Evolutionary conservation across 2,329 filamentous ascomycete species (phyloP).

Genomic region (Rutstroemia sp.): DNA sequence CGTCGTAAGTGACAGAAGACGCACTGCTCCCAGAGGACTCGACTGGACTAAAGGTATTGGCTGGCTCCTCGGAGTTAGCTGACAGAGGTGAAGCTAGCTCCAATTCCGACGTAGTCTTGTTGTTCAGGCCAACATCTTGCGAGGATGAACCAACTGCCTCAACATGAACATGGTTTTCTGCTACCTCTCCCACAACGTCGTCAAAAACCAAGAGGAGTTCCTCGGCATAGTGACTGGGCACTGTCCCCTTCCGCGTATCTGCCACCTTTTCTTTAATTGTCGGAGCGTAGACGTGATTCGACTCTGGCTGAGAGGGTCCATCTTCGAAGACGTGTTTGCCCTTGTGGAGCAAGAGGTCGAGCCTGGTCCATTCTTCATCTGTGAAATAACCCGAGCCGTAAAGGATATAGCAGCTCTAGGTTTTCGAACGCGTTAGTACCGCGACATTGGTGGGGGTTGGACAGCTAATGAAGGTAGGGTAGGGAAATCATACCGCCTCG

Average conservation of each 20-base stretch:
- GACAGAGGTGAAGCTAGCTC: background rate
- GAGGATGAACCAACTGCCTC: background rate
- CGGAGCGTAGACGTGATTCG: background rate
- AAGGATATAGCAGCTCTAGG: slow-evolving; percentile 17
- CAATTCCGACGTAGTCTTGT: background rate
- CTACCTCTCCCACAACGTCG: background rate
- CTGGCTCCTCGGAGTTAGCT: background rate
- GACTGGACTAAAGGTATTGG: background rate
- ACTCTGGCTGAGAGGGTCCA: slow-evolving; percentile 10
- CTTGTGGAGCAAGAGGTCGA: slow-evolving; percentile 25
- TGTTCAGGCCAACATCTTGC: no score
- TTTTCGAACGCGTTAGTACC: background rate
- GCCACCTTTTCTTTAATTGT: no score
- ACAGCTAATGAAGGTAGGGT: background rate
- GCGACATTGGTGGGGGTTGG: background rate
- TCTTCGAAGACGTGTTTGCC: slow-evolving; percentile 24
- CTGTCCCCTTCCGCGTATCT: background rate
- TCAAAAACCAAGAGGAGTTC: background rate
- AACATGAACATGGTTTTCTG: background rate
- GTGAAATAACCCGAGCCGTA: slow-evolving; percentile 26
- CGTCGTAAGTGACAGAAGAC: background rate
- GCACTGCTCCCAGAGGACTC: background rate
- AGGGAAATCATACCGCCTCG: background rate
- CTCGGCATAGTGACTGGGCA: background rate
- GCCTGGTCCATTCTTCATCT: slow-evolving; percentile 26